Base-by-base conservation (phyloP, 257 asterid species). In the Salvia miltiorrhiza region DNA sequence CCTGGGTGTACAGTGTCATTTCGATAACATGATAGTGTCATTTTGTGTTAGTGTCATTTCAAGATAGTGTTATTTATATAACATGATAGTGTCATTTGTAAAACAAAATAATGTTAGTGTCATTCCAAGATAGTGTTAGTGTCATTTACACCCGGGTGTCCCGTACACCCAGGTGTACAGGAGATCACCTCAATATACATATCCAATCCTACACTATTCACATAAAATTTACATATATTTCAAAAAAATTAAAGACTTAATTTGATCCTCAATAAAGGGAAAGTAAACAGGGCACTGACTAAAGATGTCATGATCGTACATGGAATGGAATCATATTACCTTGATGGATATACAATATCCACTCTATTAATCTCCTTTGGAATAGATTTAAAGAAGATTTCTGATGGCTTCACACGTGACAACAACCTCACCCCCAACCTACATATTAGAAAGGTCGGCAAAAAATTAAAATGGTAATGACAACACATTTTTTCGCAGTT, bases 321-420 rank as follows among this genome's bases (percentile, higher is more conserved):
- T 37, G 35, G 16, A 43, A 26, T 14, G 39, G 13, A 16, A 63
- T 52, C 9, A 43, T 28, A 54, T 71, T 77, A 85, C 99, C 96
- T 83, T 65, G 97, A 79, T 37, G 99, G 97, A 59, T 89, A 89
- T 24, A 84, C 78, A 64, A 93, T 81, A 68, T 88, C 98, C 61
- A 91, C 77, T 53, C 73, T 70, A 30, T 76, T 68, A 21, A 79
- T 81, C 64, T 90, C 97, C 85, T 93, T 93, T 2, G 97, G 85
- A 68, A 93, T 88, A 65, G 98, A 90, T 79, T 88, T 93, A 86
- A 93, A 88, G 77, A 93, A 88, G 55, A 85, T 83, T 84, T 91
- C 97, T 1, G 97, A 87, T 17, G 99, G 97, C 86, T 86, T 94
- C 58, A 94, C 95, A 21, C 95, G 81, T 8, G 97, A 89, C 79